Base-by-base conservation (phyloP, 2,329 filamentous ascomycete species). In the Phyllachora maydis region DNA sequence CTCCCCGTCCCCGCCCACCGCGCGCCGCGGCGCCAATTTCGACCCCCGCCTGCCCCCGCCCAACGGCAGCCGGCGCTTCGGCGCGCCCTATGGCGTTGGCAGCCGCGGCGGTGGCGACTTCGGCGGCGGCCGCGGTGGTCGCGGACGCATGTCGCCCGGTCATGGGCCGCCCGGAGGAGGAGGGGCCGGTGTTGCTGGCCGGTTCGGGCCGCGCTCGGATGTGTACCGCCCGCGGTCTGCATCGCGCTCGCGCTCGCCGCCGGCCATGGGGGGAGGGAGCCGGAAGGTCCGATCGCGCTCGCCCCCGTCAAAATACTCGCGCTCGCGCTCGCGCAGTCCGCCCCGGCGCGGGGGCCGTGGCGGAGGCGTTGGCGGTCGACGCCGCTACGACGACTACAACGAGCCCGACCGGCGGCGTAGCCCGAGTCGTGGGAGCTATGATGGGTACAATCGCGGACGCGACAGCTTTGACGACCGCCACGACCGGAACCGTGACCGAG, bases 1-100 rank as follows among this genome's bases (percentile, higher is more conserved):
- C 39, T 83, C 78, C 5, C 69, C 68, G 11, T 68, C 75, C 21
- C 83, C 83, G 10, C 79, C 79, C 2, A 64, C 64, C 4, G 67
- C 74, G 24, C 64, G 72, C 23, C 63, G 64, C 23, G 62, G 64
- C 28, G 59, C 59, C 27, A 63, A 64, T 32, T 61, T 68, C 35
- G 55, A 66, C 40, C 54, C 68, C 28, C 47, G 64, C 39, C 51
- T 50, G 16, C 52, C 54, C 21, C 52, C 45, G 4, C 45, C 46
- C 4, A 39, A 36, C 17, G 31, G 32, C 4, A 21, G 38, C 23
- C 23, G 35, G 21, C 14, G 30, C 35, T 18, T 32, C 23, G 6
- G 30, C 32, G 12, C 34, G 35, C 8, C 35, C 37, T 7, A 43
- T 25, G 42, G 47, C 3, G 35, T 37, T 18, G 44, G 35, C 35